Base-by-base conservation (phyloP, 768 basidiomycete genomes). In the Melanogaster broomeanus region DNA sequence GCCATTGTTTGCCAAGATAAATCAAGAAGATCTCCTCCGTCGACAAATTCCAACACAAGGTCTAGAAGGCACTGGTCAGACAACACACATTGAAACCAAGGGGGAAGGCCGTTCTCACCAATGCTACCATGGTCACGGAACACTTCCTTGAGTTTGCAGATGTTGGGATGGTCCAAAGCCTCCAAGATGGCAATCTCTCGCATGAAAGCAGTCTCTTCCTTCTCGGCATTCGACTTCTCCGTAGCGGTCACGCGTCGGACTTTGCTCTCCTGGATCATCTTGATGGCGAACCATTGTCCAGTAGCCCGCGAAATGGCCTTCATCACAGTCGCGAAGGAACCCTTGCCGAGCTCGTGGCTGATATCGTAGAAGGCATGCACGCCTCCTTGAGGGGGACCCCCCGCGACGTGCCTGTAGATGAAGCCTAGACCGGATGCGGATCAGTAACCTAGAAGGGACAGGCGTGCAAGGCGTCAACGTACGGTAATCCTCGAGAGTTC, bases 281-380 rank as follows among this genome's bases (percentile, higher is more conserved):
- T 98, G 68, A 95, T 84, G 0, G 96, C 96, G 55, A 81, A 86
- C 77, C 84, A 84, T 50, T 80, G 72, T 11, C 92, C 92, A 11
- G 86, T 87, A 19, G 70, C 67, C 10, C 84, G 81, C 58, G 84
- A 79, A 40, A 94, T 74, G 2, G 90, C 93, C 65, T 88, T 90
- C 74, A 86, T 81, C 18, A 98, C 96, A 10, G 87, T 87, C 4
- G 93, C 96, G 64, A 97, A 98, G 3, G 91, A 85, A 9, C 96
- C 96, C 59, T 86, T 87, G 47, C 96, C 96, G 3, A 98, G 81
- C 66, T 90, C 86, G 45, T 74, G 66, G 28, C 77, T 74, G 34
- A 90, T 61, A 55, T 90, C 88, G 64, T 91, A 91, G 48, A 74
- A 71, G 1, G 79, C 79, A 62, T 85, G 81, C 10, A 91, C 68